These are phyloP conservation scores for Ceratocystiopsis brevicomis DNA, from an alignment of 2,329 filamentous ascomycete genomes.

Conservation along the genomic window DNA sequence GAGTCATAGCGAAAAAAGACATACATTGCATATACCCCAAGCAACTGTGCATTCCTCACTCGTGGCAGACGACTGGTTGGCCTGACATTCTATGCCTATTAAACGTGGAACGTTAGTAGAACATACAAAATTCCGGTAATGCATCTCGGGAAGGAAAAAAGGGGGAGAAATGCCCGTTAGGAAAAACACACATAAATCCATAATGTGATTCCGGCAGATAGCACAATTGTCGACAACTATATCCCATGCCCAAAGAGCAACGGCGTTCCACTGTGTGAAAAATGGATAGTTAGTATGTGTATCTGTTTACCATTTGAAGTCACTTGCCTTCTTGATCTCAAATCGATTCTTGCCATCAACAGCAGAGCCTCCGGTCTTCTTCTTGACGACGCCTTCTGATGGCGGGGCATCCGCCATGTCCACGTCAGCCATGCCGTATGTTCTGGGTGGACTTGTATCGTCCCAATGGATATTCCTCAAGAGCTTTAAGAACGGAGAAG, in stretches of 20 bases:
- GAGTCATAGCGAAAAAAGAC: conserved; percentile 23
- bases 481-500: too few relatives aligned
- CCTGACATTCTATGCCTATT: conserved; percentile 88
- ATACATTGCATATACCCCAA: conserved; percentile 97
- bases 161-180: not conserved
- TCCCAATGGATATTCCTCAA: too few relatives aligned
- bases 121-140: too few relatives aligned
- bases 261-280: conserved; percentile 74
- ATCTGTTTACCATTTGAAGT: conserved; percentile 1
- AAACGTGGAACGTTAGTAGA: too few relatives aligned
- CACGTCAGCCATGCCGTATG: conserved; percentile 62
- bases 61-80: conserved; percentile 91
- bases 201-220: conserved; percentile 98
- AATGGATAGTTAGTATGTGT: conserved; percentile 1
- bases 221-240: conserved; percentile 99
- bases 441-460: not conserved
- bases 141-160: not conserved
- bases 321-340: conserved; percentile 84
- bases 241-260: conserved; percentile 97
- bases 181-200: conserved; percentile 67
- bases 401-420: conserved; percentile 81
- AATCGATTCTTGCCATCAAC: conserved; percentile 77
- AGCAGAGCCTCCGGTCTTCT: conserved; percentile 23
- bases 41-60: conserved; percentile 97
- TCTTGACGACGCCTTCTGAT: conserved; percentile 33